phyloP scores from a whole-genome alignment of 371 early-diverging fungal genomes.

The Syncephalastrum contaminatum region DNA sequence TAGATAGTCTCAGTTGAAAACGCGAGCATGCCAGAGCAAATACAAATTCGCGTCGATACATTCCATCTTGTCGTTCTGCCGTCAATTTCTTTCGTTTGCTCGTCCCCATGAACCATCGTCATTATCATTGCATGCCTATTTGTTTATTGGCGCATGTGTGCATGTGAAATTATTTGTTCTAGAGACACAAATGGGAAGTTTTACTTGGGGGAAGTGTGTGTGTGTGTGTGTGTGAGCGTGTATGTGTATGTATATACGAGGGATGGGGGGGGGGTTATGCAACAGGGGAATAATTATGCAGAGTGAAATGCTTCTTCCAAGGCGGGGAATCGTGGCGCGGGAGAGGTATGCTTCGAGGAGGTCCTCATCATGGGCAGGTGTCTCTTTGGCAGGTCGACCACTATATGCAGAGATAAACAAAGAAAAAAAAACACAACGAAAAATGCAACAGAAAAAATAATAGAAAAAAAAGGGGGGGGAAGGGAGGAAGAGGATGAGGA shows the following conservation, averaged over 20 bases:
- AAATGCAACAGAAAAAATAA: neutral
- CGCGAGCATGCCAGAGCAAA: no score
- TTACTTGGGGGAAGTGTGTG: neutral
- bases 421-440: neutral
- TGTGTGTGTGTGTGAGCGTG: neutral
- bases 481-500: neutral
- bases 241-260: slow-evolving; percentile 4
- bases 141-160: no score
- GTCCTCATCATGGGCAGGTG: slow-evolving; percentile 5
- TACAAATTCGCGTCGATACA: no score
- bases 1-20: no score
- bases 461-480: neutral
- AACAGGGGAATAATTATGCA: slow-evolving; percentile 1
- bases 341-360: no score
- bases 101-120: no score
- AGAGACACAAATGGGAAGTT: neutral
- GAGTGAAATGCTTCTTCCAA: no score
- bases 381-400: slow-evolving; percentile 9
- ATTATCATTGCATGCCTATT: no score
- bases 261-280: slow-evolving; percentile 5
- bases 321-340: no score
- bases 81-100: no score
- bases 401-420: slow-evolving; percentile 6
- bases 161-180: no score
- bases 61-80: no score